Conservation (phyloP, 176 grass and related monocot species). For the Eragrostis curvula region DNA sequence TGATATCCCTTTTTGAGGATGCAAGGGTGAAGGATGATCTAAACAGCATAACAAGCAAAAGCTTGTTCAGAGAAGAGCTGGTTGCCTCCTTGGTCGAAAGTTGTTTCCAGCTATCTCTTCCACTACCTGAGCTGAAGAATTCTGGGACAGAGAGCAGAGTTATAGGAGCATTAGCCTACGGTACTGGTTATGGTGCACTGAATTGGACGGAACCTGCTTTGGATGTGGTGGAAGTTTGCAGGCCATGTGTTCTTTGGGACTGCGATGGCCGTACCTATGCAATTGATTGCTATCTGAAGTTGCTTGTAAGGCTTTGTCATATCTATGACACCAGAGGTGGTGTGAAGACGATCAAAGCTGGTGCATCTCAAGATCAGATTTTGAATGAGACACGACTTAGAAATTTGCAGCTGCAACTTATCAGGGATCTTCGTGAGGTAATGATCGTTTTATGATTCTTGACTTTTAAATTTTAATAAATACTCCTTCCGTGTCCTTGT, state of each 20-base stretch:
- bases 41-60: constrained; percentile 89
- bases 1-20: constrained; percentile 98
- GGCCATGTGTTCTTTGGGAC: constrained; percentile 97
- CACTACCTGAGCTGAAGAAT: constrained; percentile 87
- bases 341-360: constrained; percentile 91
- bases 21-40: constrained; percentile 91
- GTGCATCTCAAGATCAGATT: constrained; percentile 99
- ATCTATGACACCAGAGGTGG: constrained; percentile 97
- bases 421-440: constrained; percentile 98
- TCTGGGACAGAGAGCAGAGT: constrained; percentile 97
- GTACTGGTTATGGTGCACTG: constrained; percentile 95
- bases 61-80: constrained; percentile 92
- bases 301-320: constrained; percentile 94
- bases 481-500: neutral
- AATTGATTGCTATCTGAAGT: constrained; percentile 94
- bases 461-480: constrained; percentile 10
- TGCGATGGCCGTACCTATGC: constrained; percentile 89
- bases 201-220: constrained; percentile 98
- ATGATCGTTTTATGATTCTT: constrained; percentile 22
- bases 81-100: constrained; percentile 95
- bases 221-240: constrained; percentile 95
- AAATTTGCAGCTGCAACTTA: constrained; percentile 95
- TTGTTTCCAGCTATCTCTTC: constrained; percentile 98
- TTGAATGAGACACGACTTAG: constrained; percentile 95
- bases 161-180: constrained; percentile 98